phyloP scores from a whole-genome alignment of 176 grass and related monocot species.

The Areca catechu region DNA sequence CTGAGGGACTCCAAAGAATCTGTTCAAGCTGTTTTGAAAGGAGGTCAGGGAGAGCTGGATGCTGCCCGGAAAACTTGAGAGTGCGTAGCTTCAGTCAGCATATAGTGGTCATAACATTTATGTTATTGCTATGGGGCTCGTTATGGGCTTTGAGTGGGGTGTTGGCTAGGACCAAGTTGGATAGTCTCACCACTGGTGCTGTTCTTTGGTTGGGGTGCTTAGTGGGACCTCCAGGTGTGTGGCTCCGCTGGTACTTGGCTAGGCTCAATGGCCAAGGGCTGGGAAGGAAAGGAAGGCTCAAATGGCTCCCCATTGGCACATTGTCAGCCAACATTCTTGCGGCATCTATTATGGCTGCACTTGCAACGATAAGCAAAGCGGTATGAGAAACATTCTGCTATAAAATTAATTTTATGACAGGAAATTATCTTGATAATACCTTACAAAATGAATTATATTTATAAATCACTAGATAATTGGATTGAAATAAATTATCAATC shows the following conservation, averaged over 20 bases:
- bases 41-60: constrained; percentile 30
- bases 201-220: constrained; percentile 70
- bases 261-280: constrained; percentile 76
- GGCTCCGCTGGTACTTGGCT: constrained; percentile 77
- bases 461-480: too few relatives aligned
- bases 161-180: constrained; percentile 46
- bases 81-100: constrained; percentile 44
- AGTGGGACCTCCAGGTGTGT: constrained; percentile 77
- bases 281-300: constrained; percentile 42
- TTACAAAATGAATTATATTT: too few relatives aligned
- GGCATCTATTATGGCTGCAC: constrained; percentile 64
- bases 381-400: constrained; percentile 17
- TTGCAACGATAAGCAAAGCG: constrained; percentile 52
- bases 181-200: constrained; percentile 26
- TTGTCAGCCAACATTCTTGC: constrained; percentile 80
- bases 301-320: constrained; percentile 85
- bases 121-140: constrained; percentile 34
- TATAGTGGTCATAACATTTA: constrained; percentile 22
- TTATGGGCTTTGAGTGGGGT: constrained; percentile 68
- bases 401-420: too few relatives aligned
- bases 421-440: too few relatives aligned
- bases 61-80: constrained; percentile 27
- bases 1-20: constrained; percentile 41
- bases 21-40: constrained; percentile 25
- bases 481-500: too few relatives aligned